Percentiles rank a stretch among this genome's conserved stretches.
These are phyloP conservation scores for Globisporangium echinulatum DNA, from an alignment of 352 stramenopile species.

Conservation along the genomic window DNA sequence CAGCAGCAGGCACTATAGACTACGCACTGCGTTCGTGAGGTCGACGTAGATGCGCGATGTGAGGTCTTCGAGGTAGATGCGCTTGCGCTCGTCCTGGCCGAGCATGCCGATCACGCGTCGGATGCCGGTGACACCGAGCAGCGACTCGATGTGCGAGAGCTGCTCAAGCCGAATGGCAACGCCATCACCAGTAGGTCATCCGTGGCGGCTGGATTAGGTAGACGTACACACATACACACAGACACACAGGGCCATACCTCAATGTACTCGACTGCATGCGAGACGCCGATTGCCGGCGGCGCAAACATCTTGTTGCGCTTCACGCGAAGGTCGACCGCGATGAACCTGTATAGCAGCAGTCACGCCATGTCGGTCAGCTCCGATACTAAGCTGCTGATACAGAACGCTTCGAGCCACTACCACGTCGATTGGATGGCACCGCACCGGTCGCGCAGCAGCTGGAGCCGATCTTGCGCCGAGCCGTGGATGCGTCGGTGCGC, in stretches of 20 bases:
- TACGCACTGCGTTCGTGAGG: slow-evolving; percentile 34
- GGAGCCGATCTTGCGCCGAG: slow-evolving; percentile 42
- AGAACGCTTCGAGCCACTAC: too few relatives aligned
- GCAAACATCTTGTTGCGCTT: slow-evolving; percentile 83
- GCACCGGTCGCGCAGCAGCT: slow-evolving; percentile 60
- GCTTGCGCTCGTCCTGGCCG: slow-evolving; percentile 74
- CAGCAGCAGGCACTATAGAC: neutral
- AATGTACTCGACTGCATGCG: slow-evolving; percentile 62
- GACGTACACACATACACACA: slow-evolving; percentile 1
- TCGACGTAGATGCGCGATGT: slow-evolving; percentile 79
- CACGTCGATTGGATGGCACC: neutral
- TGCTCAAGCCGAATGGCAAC: slow-evolving; percentile 6
- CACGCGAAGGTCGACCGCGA: slow-evolving; percentile 62
- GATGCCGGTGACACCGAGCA: slow-evolving; percentile 72
- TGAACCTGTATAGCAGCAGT: slow-evolving; percentile 27
- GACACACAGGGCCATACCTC: slow-evolving; percentile 22
- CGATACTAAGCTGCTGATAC: too few relatives aligned
- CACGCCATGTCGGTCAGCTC: neutral
- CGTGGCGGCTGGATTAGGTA: neutral
- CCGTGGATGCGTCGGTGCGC: slow-evolving; percentile 51
- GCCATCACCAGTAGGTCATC: too few relatives aligned
- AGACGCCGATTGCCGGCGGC: slow-evolving; percentile 43
- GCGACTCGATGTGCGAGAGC: slow-evolving; percentile 83
- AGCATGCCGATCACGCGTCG: slow-evolving; percentile 83
- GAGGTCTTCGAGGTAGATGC: slow-evolving; percentile 77